Base-by-base conservation (phyloP, 1,284 basidiomycete species). In the Malassezia nana region DNA sequence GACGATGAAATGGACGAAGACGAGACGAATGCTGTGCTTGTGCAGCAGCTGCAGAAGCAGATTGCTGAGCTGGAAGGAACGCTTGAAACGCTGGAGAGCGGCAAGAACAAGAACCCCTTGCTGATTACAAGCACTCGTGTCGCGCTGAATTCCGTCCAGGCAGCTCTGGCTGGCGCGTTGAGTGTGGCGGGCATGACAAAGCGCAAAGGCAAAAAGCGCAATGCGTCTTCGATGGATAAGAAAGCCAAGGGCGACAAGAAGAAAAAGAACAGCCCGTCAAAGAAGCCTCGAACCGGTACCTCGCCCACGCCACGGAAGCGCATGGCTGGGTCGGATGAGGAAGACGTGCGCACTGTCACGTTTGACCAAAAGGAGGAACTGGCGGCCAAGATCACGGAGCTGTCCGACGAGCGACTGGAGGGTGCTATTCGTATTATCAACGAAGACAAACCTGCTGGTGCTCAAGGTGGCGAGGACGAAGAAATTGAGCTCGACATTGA, bases 401-500 rank as follows among this genome's bases (percentile, higher is more conserved):
- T 74, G 28, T 63, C 67, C 16, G 71, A 72, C 45, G 71, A 72
- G 55, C 64, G 69, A 13, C 57, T 74, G 50, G 71, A 74, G 39
- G 67, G 67, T 12, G 71, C 71, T 40, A 64, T 74, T 47, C 64
- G 65, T 31, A 74, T 74, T 57, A 69, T 74, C 52, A 67, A 68
- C 48, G 71, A 74, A 53, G 71, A 74, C 62, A 72, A 74, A 59
- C 69, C 71, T 26, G 57, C 61, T 9, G 65, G 58, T 41, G 54
- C 66, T 46, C 59, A 64, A 40, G 66, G 72, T 49, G 24, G 13
- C 12, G 54, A 56, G 43, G 66, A 74, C 38, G 71, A 74, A 48
- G 71, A 74, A 59, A 74, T 74, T 39, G 71, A 74, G 60, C 62
- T 74, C 13, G 71, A 74, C 52, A 74, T 74, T 52, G 71, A 74